A percentile compares a stretch with the other conserved stretches of the same genome.
phyloP scores from a whole-genome alignment of 73 alveolate genomes.

The Tetrahymena elliotti region DNA sequence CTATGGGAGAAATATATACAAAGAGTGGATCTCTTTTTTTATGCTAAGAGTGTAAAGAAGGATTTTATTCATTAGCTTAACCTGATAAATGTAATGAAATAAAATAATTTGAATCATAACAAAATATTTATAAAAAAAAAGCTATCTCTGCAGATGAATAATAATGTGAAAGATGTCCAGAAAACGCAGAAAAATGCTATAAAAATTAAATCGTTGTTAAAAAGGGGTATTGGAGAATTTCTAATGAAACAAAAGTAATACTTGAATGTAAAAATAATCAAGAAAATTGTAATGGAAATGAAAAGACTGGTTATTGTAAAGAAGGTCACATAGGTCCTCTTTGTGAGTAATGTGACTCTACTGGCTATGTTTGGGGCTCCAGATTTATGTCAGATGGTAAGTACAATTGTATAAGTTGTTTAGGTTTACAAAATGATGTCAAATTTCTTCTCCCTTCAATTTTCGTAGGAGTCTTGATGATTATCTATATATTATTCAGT shows the following conservation, averaged over 20 bases:
- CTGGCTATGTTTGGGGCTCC: not conserved
- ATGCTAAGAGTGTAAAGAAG: not conserved
- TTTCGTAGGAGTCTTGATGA: not conserved
- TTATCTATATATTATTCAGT: not conserved
- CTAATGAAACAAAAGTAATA: not conserved
- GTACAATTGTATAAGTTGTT: not conserved
- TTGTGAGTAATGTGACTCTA: not conserved
- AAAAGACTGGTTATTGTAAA: not conserved
- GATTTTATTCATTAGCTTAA: not conserved
- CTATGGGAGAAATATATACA: not conserved
- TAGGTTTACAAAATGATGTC: not conserved
- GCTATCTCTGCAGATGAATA: not conserved
- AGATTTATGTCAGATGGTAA: not conserved
- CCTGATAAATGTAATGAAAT: not conserved
- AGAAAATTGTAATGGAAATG: not conserved
- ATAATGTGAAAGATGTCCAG: not conserved
- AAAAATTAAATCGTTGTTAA: not conserved
- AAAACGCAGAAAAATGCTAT: not conserved
- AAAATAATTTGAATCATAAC: not conserved
- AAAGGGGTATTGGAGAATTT: not conserved
- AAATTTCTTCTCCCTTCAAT: not conserved
- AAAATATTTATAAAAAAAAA: not conserved
- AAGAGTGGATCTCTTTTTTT: not conserved
- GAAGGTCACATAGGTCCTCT: not conserved
- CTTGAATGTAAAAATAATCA: not conserved